phyloP scores from a whole-genome alignment of 495 filamentous ascomycete genomes.

The Astrocystis sublimbata region DNA sequence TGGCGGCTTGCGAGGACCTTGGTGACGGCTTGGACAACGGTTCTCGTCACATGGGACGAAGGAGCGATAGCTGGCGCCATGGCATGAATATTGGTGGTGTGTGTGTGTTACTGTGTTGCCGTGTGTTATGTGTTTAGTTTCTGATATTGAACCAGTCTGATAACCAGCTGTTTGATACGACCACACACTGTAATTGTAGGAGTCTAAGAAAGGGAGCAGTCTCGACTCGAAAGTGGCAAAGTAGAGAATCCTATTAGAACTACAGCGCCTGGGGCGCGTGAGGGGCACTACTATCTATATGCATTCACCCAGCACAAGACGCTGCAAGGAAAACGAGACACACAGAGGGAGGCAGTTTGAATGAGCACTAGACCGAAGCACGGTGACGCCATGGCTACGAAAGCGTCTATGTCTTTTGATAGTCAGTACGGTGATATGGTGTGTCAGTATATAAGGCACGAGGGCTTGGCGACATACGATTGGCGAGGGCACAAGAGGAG shows the following conservation, averaged over 20 bases:
- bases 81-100: neutral
- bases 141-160: neutral
- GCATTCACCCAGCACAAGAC: too few species aligned
- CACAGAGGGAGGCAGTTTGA: neutral
- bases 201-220: neutral
- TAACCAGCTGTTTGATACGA: neutral
- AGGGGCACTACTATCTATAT: neutral
- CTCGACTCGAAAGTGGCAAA: neutral
- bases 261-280: neutral
- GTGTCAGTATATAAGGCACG: neutral
- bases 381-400: constrained; percentile 15
- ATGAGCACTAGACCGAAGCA: neutral
- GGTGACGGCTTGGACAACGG: constrained; percentile 23
- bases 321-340: neutral
- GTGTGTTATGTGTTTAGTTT: neutral
- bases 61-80: constrained; percentile 25
- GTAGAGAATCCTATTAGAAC: neutral
- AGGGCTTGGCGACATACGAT: neutral
- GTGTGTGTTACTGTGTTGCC: neutral
- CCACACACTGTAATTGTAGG: neutral
- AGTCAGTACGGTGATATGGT: neutral
- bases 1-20: constrained; percentile 25
- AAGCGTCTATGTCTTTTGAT: too few species aligned
- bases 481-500: neutral
- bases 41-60: constrained; percentile 20